phyloP scores from a whole-genome alignment of 2,329 filamentous ascomycete genomes.

The Talaromyces sp. region DNA sequence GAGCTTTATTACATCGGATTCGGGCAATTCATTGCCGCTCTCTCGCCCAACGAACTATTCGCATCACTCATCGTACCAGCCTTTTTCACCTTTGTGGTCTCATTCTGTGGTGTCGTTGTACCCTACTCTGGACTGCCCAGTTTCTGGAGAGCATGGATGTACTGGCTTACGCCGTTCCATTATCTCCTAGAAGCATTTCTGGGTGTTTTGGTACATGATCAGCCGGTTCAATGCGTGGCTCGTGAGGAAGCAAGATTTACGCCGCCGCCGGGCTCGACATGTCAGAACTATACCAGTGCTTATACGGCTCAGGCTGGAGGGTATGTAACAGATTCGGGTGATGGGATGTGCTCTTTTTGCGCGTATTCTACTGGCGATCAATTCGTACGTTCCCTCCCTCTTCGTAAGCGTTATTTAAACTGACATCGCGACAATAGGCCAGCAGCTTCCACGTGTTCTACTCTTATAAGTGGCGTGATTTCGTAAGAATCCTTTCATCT shows the following conservation, averaged over 20 bases:
- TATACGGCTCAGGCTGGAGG: slow-evolving; percentile 59
- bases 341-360: slow-evolving; percentile 64
- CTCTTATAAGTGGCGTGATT: slow-evolving; percentile 63
- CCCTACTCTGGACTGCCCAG: slow-evolving; percentile 61
- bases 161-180: slow-evolving; percentile 66
- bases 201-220: slow-evolving; percentile 54
- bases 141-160: slow-evolving; percentile 69
- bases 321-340: slow-evolving; percentile 57
- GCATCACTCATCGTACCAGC: slow-evolving; percentile 66
- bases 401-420: not conserved
- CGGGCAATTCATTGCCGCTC: slow-evolving; percentile 66
- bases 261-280: slow-evolving; percentile 59
- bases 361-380: slow-evolving; percentile 61
- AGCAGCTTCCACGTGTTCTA: slow-evolving; percentile 61
- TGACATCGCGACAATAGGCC: slow-evolving; percentile 24
- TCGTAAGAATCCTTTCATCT: no score
- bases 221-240: slow-evolving; percentile 56
- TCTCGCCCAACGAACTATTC: slow-evolving; percentile 65
- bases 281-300: slow-evolving; percentile 57
- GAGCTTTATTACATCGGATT: slow-evolving; percentile 66
- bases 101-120: slow-evolving; percentile 74
- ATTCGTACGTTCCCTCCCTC: slow-evolving; percentile 47
- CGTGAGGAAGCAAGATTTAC: slow-evolving; percentile 61
- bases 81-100: slow-evolving; percentile 68
- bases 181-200: slow-evolving; percentile 66